Evolutionary conservation across 2,329 filamentous ascomycete species (phyloP).

Genomic region (Elsinoe necatrix): DNA sequence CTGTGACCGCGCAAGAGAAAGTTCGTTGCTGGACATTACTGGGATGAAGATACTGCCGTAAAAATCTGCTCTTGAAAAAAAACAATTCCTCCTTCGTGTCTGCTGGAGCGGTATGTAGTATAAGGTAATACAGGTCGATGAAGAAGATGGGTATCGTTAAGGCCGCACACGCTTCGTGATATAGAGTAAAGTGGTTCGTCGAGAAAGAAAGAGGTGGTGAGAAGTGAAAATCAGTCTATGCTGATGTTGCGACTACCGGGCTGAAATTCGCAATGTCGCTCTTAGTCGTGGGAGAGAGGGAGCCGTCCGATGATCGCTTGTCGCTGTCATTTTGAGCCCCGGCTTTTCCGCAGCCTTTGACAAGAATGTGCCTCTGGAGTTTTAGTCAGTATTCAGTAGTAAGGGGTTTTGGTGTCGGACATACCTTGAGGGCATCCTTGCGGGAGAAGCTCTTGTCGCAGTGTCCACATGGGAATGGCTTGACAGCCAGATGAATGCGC

Average conservation of each 20-base stretch:
- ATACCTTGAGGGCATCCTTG: slow-evolving; percentile 93
- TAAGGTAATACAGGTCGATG: slow-evolving; percentile 16
- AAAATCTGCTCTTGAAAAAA: slow-evolving; percentile 2
- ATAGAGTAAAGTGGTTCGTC: neutral
- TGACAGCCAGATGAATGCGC: slow-evolving; percentile 86
- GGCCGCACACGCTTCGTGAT: slow-evolving; percentile 15
- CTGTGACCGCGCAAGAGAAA: slow-evolving; percentile 9
- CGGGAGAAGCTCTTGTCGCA: slow-evolving; percentile 96
- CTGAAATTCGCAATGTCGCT: slow-evolving; percentile 27
- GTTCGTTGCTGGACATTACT: slow-evolving; percentile 4
- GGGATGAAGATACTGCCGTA: slow-evolving; percentile 1
- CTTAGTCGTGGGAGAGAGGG: slow-evolving; percentile 28
- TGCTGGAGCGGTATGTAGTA: slow-evolving; percentile 4
- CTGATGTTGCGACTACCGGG: slow-evolving; percentile 25
- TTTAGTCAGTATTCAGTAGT: slow-evolving; percentile 30
- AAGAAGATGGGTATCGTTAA: slow-evolving; percentile 19
- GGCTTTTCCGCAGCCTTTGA: slow-evolving; percentile 57
- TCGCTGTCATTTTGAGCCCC: slow-evolving; percentile 28
- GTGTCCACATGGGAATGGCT: slow-evolving; percentile 83
- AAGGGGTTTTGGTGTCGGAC: slow-evolving; percentile 26
- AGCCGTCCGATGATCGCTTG: slow-evolving; percentile 27
- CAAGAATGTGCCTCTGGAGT: slow-evolving; percentile 54
- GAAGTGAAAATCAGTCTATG: slow-evolving; percentile 17
- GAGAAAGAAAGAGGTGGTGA: neutral
- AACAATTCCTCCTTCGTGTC: neutral